Conservation (phyloP, 1,284 basidiomycete species). For the Trichosporon sp. region DNA sequence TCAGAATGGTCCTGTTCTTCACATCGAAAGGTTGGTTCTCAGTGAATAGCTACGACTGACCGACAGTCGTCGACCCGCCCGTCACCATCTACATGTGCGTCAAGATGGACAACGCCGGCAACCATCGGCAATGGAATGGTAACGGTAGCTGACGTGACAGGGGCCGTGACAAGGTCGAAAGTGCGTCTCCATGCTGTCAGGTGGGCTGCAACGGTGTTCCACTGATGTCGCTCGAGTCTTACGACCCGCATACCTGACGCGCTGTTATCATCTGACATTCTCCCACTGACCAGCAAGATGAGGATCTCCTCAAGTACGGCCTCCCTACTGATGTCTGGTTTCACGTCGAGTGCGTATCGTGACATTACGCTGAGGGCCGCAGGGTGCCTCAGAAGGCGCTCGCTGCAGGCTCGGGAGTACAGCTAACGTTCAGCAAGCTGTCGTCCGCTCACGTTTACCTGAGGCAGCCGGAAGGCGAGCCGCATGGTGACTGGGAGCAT, state of each 20-base stretch:
- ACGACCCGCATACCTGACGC: background rate
- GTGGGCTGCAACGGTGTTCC: background rate
- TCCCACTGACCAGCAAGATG: slow-evolving; percentile 56
- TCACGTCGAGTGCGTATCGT: slow-evolving; percentile 50
- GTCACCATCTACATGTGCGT: slow-evolving; percentile 69
- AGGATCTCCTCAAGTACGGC: slow-evolving; percentile 88
- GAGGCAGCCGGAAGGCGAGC: slow-evolving; percentile 69
- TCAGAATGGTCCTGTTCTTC: slow-evolving; percentile 56
- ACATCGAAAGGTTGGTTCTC: slow-evolving; percentile 50
- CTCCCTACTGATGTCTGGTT: slow-evolving; percentile 57
- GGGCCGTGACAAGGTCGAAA: slow-evolving; percentile 95
- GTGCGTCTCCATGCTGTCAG: slow-evolving; percentile 52
- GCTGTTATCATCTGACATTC: background rate
- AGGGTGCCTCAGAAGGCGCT: too few species aligned
- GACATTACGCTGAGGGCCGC: background rate
- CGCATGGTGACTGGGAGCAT: slow-evolving; percentile 64
- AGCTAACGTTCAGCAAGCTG: slow-evolving; percentile 60
- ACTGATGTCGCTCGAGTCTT: background rate
- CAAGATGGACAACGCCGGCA: background rate
- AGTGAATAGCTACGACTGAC: background rate
- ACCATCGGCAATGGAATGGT: too few species aligned
- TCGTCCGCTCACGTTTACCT: slow-evolving; percentile 93
- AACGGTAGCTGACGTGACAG: slow-evolving; percentile 21
- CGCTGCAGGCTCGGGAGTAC: too few species aligned
- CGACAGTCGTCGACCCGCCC: slow-evolving; percentile 56